Evolutionary conservation across 2,329 filamentous ascomycete genomes (phyloP).

Genomic region (Fusarium brevicatenulatum): DNA sequence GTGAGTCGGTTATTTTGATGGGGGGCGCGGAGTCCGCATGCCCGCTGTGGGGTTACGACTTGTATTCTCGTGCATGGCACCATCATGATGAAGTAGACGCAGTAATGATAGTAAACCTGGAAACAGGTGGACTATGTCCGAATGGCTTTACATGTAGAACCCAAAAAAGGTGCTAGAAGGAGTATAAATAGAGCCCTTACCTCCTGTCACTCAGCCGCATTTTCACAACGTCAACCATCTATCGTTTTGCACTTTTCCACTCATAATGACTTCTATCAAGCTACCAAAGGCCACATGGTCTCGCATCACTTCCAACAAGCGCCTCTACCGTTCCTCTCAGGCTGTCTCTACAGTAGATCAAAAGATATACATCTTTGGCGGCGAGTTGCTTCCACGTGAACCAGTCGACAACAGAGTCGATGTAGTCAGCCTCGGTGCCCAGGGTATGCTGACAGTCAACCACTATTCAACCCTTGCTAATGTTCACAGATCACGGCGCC

Average conservation of each 20-base stretch:
- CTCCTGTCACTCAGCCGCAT: fast-evolving
- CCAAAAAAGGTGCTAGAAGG: fast-evolving
- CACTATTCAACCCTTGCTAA: fast-evolving
- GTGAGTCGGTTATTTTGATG: fast-evolving
- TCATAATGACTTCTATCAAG: background rate
- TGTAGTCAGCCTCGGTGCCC: background rate
- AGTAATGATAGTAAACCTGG: fast-evolving
- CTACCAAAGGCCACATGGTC: background rate
- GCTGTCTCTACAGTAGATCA: background rate
- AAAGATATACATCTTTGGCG: background rate
- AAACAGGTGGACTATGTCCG: fast-evolving
- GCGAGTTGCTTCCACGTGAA: background rate
- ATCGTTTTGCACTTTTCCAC: fast-evolving
- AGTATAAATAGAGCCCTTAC: background rate
- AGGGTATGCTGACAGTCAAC: fast-evolving
- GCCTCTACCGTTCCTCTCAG: background rate
- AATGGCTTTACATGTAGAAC: fast-evolving
- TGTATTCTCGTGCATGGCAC: background rate
- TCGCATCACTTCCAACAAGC: background rate
- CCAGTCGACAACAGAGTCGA: background rate
- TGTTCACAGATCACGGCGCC: background rate
- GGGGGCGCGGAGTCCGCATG: background rate
- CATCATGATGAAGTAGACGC: background rate
- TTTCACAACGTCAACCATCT: fast-evolving
- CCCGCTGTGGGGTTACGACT: background rate